Evolutionary conservation across 306 rosid species (phyloP), one percentile per base, ranked within the genome.

Genomic region (Canavalia gladiata): DNA sequence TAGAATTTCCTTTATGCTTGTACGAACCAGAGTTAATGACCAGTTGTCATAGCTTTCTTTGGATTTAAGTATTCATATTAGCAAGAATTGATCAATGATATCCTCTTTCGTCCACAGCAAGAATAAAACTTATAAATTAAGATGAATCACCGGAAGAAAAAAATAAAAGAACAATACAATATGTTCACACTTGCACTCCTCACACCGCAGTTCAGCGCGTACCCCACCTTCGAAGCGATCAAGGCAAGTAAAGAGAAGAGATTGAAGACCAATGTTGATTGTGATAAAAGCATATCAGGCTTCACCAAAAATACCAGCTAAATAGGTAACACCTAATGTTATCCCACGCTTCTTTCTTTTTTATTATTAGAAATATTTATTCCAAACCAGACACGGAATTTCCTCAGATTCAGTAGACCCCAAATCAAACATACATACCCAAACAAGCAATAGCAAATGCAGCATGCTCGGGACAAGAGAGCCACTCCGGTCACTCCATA

Each of bases 291-390:
- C 25, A 18, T 18, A 18, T 18, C 25, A 18, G 25, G 25, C 25
- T 18, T 18, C 25, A 18, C 25, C 25, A 0, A 18, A 18, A 18
- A 18, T 18, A 18, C 25, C 25, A 18, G 25, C 25, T 18, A 18
- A 18, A 18, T 18, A 18, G 25, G 0, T 18, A 18, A 18, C 25
- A 18, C 25, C 39, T 43, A 13, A 5, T 5, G 33, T 41, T 54
- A 7, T 46, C 75, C 11, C 8, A 1, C 33, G 50, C 41, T n/a
- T 73, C 60, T 73, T 81, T 81, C 52, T 69, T 57, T 11, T 37
- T 45, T 59, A 9, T 72, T 58, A 66, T 54, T 49, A 84, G 66
- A 46, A 49, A 45, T 0, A 29, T 34, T 46, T 52, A 6, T 35
- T 77, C 47, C 75, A 77, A 62, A 63, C 4, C 5, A 59, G 37